phyloP scores from a whole-genome alignment of 495 filamentous ascomycete species.

The Aspergillus ellipticus region DNA sequence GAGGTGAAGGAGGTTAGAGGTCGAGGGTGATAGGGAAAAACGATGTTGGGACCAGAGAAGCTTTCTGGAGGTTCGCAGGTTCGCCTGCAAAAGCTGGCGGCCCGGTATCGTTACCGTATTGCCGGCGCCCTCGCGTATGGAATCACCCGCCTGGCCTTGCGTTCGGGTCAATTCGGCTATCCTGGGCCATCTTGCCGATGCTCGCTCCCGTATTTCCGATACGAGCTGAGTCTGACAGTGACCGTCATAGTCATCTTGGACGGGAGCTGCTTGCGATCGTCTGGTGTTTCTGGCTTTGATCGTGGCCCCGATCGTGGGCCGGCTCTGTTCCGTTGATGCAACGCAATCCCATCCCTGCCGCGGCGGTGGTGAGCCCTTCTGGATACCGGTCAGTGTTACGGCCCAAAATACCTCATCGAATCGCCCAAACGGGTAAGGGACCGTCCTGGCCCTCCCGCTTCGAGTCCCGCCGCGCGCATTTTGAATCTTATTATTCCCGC shows the following conservation, averaged over 20 bases:
- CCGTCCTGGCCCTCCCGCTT: background rate
- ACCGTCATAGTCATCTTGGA: no score
- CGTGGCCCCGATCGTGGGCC: background rate
- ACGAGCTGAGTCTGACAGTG: background rate
- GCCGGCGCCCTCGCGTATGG: constrained; percentile 14
- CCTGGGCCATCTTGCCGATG: constrained; percentile 10
- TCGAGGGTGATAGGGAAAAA: constrained; percentile 28
- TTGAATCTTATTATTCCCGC: no score
- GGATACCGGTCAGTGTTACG: background rate
- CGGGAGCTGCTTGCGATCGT: no score
- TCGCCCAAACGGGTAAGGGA: background rate
- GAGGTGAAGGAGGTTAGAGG: constrained; percentile 4
- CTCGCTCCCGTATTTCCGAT: background rate
- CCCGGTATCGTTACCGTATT: constrained; percentile 25
- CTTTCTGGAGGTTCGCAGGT: constrained; percentile 15
- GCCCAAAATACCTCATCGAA: background rate
- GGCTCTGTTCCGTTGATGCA: background rate
- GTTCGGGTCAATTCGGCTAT: constrained; percentile 18
- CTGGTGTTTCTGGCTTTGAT: no score
- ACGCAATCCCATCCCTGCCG: background rate
- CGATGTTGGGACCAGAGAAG: constrained; percentile 25
- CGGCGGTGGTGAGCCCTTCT: background rate
- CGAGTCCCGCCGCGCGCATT: background rate
- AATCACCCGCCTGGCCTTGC: constrained; percentile 16
- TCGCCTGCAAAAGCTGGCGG: constrained; percentile 23